phyloP scores from a whole-genome alignment of 441 rosid genomes.

The Daphne laureola region DNA sequence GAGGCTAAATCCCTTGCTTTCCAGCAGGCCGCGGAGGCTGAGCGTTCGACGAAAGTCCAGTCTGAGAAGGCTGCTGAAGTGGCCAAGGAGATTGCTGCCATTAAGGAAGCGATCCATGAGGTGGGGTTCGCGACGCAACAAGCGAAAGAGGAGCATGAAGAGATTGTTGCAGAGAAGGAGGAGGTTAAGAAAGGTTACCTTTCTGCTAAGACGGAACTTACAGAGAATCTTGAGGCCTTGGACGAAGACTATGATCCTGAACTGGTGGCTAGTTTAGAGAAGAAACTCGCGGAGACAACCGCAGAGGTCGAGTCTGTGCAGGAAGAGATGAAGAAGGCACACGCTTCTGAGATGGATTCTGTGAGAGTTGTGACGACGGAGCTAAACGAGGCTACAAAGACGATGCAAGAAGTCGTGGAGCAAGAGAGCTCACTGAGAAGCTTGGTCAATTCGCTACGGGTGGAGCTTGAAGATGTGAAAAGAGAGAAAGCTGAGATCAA shows the following conservation, averaged over 20 bases:
- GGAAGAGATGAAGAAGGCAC: conserved; percentile 57
- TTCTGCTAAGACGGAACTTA: conserved; percentile 37
- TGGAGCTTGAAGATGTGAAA: conserved; percentile 49
- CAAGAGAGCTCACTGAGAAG: conserved; percentile 51
- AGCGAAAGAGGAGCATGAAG: conserved; percentile 33
- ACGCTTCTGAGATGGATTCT: conserved; percentile 43
- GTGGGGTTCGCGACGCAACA: conserved; percentile 42
- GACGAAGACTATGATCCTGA: conserved; percentile 46
- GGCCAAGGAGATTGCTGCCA: conserved; percentile 43
- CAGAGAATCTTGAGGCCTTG: conserved; percentile 27
- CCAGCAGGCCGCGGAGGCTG: conserved; percentile 66
- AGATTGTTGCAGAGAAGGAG: conserved; percentile 39
- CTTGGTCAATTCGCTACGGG: conserved; percentile 29
- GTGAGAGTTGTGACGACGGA: conserved; percentile 46
- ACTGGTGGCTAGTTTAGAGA: conserved; percentile 36
- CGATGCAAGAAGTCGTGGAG: conserved; percentile 48
- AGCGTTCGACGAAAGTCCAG: conserved; percentile 31
- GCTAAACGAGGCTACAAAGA: conserved; percentile 58
- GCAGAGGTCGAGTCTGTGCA: conserved; percentile 53
- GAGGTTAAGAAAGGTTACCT: conserved; percentile 28
- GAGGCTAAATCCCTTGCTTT: conserved; percentile 48
- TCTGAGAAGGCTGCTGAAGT: conserved; percentile 39
- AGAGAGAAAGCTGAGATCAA: conserved; percentile 27
- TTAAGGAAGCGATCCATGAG: conserved; percentile 51
- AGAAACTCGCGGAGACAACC: conserved; percentile 38